phyloP scores from a whole-genome alignment of 2,329 filamentous ascomycete species.

The Diaporthe nobilis region DNA sequence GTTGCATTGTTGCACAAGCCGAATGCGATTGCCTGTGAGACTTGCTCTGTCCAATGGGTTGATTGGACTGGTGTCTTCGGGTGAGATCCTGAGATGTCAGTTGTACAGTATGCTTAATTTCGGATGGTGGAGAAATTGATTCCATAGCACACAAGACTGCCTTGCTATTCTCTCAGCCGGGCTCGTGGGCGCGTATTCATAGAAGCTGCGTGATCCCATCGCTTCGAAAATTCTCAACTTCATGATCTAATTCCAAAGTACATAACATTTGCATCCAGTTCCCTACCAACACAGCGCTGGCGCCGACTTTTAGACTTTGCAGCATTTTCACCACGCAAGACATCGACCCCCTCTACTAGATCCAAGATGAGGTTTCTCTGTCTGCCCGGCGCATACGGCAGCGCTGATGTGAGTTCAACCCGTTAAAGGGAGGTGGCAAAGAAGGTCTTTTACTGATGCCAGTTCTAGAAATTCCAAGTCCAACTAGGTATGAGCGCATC shows the following conservation, averaged over 20 bases:
- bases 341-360: not conserved
- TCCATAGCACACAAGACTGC: not conserved
- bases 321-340: not conserved
- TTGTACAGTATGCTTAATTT: constrained; percentile 21
- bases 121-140: not conserved
- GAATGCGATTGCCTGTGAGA: not conserved
- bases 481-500: constrained; percentile 42
- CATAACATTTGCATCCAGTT: not conserved
- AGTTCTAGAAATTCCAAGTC: constrained; percentile 40
- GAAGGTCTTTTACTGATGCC: constrained; percentile 27
- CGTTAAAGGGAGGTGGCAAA: constrained; percentile 24
- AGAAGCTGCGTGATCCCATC: not conserved
- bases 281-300: not conserved
- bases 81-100: constrained; percentile 21
- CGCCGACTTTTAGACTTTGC: not conserved
- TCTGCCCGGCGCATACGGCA: constrained; percentile 71
- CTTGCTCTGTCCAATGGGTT: not conserved
- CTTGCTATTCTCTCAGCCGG: not conserved
- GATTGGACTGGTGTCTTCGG: constrained; percentile 18
- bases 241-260: not conserved
- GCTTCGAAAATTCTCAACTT: no score
- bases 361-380: constrained; percentile 69
- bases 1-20: constrained; percentile 28
- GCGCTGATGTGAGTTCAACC: constrained; percentile 61
- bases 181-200: not conserved